Evolutionary conservation across 1,284 basidiomycete species (phyloP), one percentile per base, ranked within the genome.

Genomic region (Ceratobasidium sp.): DNA sequence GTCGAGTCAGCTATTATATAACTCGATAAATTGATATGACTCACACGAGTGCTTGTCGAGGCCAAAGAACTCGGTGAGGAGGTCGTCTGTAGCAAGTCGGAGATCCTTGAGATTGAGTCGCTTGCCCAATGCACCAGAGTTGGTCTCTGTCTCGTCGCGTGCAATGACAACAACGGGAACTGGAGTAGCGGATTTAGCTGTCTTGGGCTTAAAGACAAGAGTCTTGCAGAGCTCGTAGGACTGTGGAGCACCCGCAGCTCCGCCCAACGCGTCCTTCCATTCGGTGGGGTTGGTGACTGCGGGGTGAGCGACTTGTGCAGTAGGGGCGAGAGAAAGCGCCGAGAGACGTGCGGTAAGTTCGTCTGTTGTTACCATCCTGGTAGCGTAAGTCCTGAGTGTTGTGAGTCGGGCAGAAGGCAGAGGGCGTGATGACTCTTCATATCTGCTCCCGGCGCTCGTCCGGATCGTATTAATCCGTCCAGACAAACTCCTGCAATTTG

Each of bases 141-240:
- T 87, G 20, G 91, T 92, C 76, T 95, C 91, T 17, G 93, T 93
- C 45, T 86, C 83, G 75, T 96, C 93, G 75, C 87, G 84, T 7
- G 93, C 92, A 76, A 98, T 85, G 70, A 96, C 88, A 62, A 98
- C 86, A 64, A 97, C 87, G 6, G 94, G 95, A 68, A 93, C 85
- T 0, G 93, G 88, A 29, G 86, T 87, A 5, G 92, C 93, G 0
- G 86, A 85, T 80, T 97, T 97, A 55, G 94, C 91, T 0, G 94
- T 94, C 80, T 94, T 94, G 40, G 93, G 92, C 77, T 94, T 94
- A 86, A 91, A 94, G 65, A 94, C 90, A 74, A 94, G 86, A 38
- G 89, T 91, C 79, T 94, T 94, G 77, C 90, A 84, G 73, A 91
- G 82, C 76, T 91, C 85, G 76, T 89, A 91, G 5, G 81, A 79